These are phyloP conservation scores for Auricularia cornea DNA, from an alignment of 768 basidiomycete genomes.

Conservation along the genomic window DNA sequence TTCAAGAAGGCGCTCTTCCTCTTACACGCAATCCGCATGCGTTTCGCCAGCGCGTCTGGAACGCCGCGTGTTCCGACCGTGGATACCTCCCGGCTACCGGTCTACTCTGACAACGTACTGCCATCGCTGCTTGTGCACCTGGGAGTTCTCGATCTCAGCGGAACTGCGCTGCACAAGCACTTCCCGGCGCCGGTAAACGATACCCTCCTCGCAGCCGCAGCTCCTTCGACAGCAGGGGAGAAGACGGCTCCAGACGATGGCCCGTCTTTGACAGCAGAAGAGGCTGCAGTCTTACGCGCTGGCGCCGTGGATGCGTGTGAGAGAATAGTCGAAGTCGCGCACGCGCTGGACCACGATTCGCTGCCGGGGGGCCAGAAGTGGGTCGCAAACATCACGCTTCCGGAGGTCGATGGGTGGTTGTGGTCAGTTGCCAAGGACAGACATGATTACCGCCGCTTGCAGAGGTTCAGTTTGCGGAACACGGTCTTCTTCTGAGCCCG, in stretches of 20 bases:
- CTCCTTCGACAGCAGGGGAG: background rate
- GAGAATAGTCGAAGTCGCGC: conserved; percentile 50
- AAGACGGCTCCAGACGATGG: background rate
- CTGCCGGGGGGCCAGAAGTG: conserved; percentile 30
- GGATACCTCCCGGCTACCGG: conserved; percentile 46
- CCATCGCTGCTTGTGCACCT: conserved; percentile 76
- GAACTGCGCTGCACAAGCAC: conserved; percentile 30
- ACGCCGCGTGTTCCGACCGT: conserved; percentile 52
- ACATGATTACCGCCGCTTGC: conserved; percentile 55
- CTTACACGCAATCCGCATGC: conserved; percentile 55
- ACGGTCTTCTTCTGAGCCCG: conserved; percentile 58
- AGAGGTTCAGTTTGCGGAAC: conserved; percentile 55
- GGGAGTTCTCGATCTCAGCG: conserved; percentile 61
- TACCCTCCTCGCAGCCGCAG: background rate
- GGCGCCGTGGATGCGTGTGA: conserved; percentile 77
- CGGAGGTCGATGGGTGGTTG: conserved; percentile 69
- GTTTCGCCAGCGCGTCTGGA: conserved; percentile 50
- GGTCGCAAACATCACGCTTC: conserved; percentile 49
- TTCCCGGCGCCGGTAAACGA: conserved; percentile 30
- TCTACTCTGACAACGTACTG: conserved; percentile 75
- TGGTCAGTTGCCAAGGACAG: conserved; percentile 78
- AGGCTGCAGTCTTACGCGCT: conserved; percentile 68
- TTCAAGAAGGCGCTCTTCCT: conserved; percentile 89
- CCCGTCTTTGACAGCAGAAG: conserved; percentile 32
- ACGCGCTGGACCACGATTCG: conserved; percentile 24